phyloP scores from a whole-genome alignment of 2,329 filamentous ascomycete genomes.

The Laburnicola sp. region DNA sequence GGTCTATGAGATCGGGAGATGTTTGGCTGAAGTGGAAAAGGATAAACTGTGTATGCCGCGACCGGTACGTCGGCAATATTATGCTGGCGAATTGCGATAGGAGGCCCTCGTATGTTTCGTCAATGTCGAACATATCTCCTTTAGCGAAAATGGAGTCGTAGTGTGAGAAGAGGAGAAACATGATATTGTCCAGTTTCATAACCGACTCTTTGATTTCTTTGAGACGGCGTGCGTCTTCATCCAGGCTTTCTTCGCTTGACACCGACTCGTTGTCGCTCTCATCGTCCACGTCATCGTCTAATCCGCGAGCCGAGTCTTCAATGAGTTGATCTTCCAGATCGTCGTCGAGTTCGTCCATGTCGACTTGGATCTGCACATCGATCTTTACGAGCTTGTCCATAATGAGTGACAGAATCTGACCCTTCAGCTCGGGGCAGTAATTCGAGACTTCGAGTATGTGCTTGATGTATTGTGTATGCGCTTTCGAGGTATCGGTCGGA shows the following conservation, averaged over 20 bases:
- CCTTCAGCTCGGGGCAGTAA: conserved; percentile 76
- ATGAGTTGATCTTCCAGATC: conserved; percentile 76
- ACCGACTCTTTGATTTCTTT: conserved; percentile 78
- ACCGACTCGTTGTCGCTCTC: conserved; percentile 72
- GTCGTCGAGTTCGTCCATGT: conserved; percentile 90
- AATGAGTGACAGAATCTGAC: conserved; percentile 80
- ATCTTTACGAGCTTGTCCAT: conserved; percentile 88
- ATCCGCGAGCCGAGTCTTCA: conserved; percentile 54
- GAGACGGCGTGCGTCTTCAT: conserved; percentile 63
- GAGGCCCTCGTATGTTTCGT: conserved; percentile 75
- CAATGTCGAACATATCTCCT: conserved; percentile 66
- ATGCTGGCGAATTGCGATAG: conserved; percentile 84
- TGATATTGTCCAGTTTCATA: conserved; percentile 85
- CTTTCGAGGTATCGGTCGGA: conserved; percentile 72
- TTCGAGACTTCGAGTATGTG: conserved; percentile 78
- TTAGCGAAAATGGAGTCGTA: conserved; percentile 74
- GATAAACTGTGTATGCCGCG: conserved; percentile 91
- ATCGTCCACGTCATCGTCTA: conserved; percentile 52
- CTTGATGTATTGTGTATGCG: conserved; percentile 84
- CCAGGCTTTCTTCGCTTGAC: conserved; percentile 63
- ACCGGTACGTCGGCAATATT: conserved; percentile 88
- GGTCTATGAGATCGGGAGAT: conserved; percentile 75
- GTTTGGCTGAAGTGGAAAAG: conserved; percentile 93
- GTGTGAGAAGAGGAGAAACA: conserved; percentile 83
- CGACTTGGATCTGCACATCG: conserved; percentile 91